Base-by-base conservation (phyloP, 2,329 filamentous ascomycete species). In the Drechslerella dactyloides region DNA sequence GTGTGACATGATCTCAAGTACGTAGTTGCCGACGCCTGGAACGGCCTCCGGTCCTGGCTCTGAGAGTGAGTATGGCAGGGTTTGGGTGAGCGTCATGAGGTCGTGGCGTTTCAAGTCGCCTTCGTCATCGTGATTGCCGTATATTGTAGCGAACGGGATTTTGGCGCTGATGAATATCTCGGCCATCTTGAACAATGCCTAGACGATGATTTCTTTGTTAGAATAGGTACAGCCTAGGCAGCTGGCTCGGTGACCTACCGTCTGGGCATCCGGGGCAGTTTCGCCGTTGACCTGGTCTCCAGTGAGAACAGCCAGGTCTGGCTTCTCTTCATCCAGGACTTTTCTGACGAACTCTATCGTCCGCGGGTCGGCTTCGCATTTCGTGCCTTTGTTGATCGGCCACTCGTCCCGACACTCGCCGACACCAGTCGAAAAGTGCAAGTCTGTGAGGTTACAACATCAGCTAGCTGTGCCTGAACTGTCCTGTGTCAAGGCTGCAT, bases 61-160 rank as follows among this genome's bases (percentile, higher is more conserved):
- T n/a, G 92, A 92, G 19, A 99, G 84, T 1, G 92, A 97, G 80
- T 91, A 97, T 0, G 94, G 94, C 0, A 99, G 84, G 0, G 88
- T 87, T 79, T 96, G 88, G 76, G 96, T 87, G 13, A 99, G 83
- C 2, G 87, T 83, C 93, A 99, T 97, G 77, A 94, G 89, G 1
- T 86, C 85, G 2, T 85, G 82, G 63, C 94, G 89, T 15, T 88
- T 86, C 74, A 97, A 84, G 51, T 90, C 87, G 35, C 89, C 88
- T 82, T 97, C 93, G 77, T 97, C 93, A 78, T 99, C 94, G 79
- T 99, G 94, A 79, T 99, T 99, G 64, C 94, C 94, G 77, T 97
- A 97, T 69, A 99, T 97, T 72, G 89, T 88, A 15, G 92, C 90
- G 77, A 96, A 97, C 0, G 94, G 94, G 40, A 97, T 91, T 77